Evolutionary conservation across 2,329 filamentous ascomycete species (phyloP), one percentile per base, ranked within the genome.

Genomic region (Whalleya microplaca): DNA sequence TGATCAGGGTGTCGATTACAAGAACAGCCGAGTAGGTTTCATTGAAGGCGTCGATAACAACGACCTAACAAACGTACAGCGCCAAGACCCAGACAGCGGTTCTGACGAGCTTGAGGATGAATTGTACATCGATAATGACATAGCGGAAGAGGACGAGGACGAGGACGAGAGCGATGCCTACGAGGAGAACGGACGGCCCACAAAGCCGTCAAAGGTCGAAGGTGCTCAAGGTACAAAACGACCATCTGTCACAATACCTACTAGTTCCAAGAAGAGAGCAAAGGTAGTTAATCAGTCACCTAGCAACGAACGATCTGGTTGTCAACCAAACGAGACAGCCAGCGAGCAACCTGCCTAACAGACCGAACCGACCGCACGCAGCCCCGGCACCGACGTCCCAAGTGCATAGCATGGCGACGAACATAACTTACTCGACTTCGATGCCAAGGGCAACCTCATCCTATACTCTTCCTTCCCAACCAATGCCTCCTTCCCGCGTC

Each of bases 1-100:
- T 46, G 45, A 49, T 53, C 58, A 57, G 64, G 70, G 64, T 51
- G 69, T 85, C 42, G 76, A 82, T 63, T 84, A 84, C 61, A 72
- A 73, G 19, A 65, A 71, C 14, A 66, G 66, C 41, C 74, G 74
- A 51, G 68, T 69, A 67, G 48, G 69, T 68, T 66, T 56, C 48
- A 66, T 71, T 42, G 60, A 65, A 45, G 65, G 56, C 23, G 57
- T 66, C 61, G 64, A 69, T 54, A 63, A 67, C 21, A 29, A 63
- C 48, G 19, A 41, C 51, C 51, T 66, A 58, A 66, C 55, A 58
- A 20, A 49, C 45, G 29, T 47, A 27, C 67, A 72, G 66, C 58
- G 46, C 20, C 62, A 54, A 18, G 65, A 47, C 16, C 55, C 55
- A 14, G 67, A 66, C 14, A 67, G 66, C 37, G 63, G 49, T 21